phyloP scores from a whole-genome alignment of 257 asterid genomes.

The Nicotiana attenuata region DNA sequence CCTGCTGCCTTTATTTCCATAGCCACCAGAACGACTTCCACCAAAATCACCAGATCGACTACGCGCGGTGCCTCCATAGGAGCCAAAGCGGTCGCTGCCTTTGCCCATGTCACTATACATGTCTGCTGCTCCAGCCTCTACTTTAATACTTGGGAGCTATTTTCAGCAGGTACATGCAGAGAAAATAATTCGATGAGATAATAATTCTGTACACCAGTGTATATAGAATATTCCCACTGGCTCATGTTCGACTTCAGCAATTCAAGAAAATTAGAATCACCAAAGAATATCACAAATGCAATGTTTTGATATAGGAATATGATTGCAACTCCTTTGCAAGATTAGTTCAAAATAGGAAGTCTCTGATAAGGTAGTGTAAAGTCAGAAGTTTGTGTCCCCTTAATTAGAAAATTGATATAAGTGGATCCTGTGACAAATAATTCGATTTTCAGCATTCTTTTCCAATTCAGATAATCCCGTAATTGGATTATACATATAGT shows the following conservation, averaged over 20 bases:
- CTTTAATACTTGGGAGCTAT: slow-evolving; percentile 51
- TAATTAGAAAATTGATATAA: no score
- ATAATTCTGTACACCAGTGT: neutral
- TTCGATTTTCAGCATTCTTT: no score
- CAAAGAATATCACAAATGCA: neutral
- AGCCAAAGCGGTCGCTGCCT: slow-evolving; percentile 41
- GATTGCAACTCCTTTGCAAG: no score
- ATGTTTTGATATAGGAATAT: no score
- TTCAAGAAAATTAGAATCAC: slow-evolving; percentile 1
- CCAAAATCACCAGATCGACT: slow-evolving; percentile 59
- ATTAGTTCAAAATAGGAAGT: no score
- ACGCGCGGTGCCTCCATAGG: slow-evolving; percentile 29
- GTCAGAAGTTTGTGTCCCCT: no score
- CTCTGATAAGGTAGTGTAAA: no score
- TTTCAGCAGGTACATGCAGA: neutral
- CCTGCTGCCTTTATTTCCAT: slow-evolving; percentile 34
- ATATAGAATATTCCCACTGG: neutral
- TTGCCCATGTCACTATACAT: slow-evolving; percentile 40
- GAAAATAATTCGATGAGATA: neutral
- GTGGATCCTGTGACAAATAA: no score
- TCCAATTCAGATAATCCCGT: no score
- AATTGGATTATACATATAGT: no score
- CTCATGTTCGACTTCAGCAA: neutral
- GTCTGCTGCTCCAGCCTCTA: slow-evolving; percentile 49
- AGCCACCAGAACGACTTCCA: slow-evolving; percentile 53